Conservation (phyloP, 139 green algal species). For the Asterochloris erici region DNA sequence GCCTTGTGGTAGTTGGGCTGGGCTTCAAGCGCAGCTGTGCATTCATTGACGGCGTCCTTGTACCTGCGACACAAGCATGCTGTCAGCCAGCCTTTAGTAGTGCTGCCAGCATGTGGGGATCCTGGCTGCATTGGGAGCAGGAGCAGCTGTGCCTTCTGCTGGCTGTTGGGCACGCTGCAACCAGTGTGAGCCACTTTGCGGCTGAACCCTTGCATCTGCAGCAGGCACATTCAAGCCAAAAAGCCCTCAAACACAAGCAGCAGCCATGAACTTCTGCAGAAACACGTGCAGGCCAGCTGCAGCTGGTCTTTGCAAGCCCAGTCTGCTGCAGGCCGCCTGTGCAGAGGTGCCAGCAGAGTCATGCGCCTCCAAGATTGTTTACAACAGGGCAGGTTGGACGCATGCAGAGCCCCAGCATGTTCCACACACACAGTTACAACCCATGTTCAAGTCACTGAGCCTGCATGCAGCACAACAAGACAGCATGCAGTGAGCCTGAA, state of each 20-base stretch:
- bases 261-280: too few relatives aligned
- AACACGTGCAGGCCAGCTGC: too few relatives aligned
- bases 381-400: neutral
- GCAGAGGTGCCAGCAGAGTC: neutral
- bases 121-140: too few relatives aligned
- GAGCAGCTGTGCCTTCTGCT: neutral
- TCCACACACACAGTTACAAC: neutral
- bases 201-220: too few relatives aligned
- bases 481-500: neutral
- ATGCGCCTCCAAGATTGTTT: neutral
- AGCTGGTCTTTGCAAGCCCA: too few relatives aligned
- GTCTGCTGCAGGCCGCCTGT: too few relatives aligned
- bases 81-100: neutral
- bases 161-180: too few relatives aligned
- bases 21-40: conserved; percentile 58
- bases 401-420: neutral
- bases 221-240: too few relatives aligned
- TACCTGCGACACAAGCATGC: conserved; percentile 40
- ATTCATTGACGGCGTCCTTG: conserved; percentile 82
- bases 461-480: neutral
- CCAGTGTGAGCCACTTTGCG: too few relatives aligned
- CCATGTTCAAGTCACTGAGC: neutral
- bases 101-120: too few relatives aligned
- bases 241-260: too few relatives aligned
- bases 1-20: conserved; percentile 59